A percentile compares a stretch with the other conserved stretches of the same genome.
Evolutionary conservation across 2,329 filamentous ascomycete genomes (phyloP).

Genomic region (Microascus cirrosus): DNA sequence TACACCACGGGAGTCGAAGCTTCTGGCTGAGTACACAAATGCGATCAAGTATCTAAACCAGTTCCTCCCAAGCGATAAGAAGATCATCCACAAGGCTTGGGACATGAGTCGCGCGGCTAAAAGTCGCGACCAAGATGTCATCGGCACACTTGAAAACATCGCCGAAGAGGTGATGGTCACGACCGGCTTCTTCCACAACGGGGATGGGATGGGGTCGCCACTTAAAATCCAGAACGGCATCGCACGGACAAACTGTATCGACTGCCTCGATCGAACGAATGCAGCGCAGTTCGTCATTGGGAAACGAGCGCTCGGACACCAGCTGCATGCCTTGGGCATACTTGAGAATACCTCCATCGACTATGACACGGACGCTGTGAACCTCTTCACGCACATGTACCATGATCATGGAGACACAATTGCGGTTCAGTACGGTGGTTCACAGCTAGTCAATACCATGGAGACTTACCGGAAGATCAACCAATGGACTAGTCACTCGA

Average conservation of each 20-base stretch:
- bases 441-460: slow-evolving; percentile 97
- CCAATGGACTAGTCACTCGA: slow-evolving; percentile 93
- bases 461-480: slow-evolving; percentile 98
- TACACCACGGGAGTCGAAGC: slow-evolving; percentile 81
- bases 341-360: slow-evolving; percentile 68
- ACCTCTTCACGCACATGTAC: slow-evolving; percentile 96
- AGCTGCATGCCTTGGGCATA: slow-evolving; percentile 84
- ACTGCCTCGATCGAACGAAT: slow-evolving; percentile 93
- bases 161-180: slow-evolving; percentile 75
- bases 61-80: slow-evolving; percentile 71
- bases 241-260: slow-evolving; percentile 93
- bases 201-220: slow-evolving; percentile 54
- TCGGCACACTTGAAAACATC: slow-evolving; percentile 79
- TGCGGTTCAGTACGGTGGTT: slow-evolving; percentile 93
- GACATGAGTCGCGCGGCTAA: slow-evolving; percentile 98
- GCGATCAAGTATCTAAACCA: slow-evolving; percentile 91
- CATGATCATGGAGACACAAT: slow-evolving; percentile 97
- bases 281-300: slow-evolving; percentile 97
- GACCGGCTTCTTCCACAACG: slow-evolving; percentile 94
- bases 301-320: slow-evolving; percentile 83
- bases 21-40: slow-evolving; percentile 76
- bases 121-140: slow-evolving; percentile 84
- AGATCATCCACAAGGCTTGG: slow-evolving; percentile 90
- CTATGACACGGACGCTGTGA: slow-evolving; percentile 92
- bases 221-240: slow-evolving; percentile 79